Base-by-base conservation (phyloP, 1,139 yeast species). In the Hansenula sp. region DNA sequence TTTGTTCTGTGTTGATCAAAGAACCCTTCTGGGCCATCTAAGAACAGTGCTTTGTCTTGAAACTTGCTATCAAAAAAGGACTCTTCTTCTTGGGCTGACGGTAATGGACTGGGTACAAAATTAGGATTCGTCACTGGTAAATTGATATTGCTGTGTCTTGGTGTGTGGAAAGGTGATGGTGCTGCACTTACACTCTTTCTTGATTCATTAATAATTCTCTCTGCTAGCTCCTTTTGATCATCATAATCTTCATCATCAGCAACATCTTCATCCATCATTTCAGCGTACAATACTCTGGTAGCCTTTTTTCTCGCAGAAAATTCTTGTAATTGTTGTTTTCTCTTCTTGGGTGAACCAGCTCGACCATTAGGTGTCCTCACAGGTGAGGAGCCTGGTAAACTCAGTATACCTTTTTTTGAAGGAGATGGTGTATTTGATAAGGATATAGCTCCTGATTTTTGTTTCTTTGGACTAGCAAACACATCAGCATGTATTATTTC, bases 11-110 rank as follows among this genome's bases (percentile, higher is more conserved):
- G 88, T 59, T 90, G 97, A 51, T 89, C 97, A 57, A 90, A 88
- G 57, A 77, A 90, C 0, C 96, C 97, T 58, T 88, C 96, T 30
- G 82, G 77, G 0, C 96, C 96, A 55, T 88, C 96, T 32, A 82
- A 65, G 55, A 86, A 88, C 36, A 85, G 71, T 0, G 87, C 78
- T 34, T 73, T 66, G 37, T 71, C 79, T 44, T 73, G 79, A 28
- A 68, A 62, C 33, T 70, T 68, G 19, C 68, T 62, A 29, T 60
- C 61, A 39, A 44, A 38, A 27, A 50, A 51, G 20, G 55, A 52
- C 12, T 57, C 57, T 25, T 65, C 68, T 7, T 62, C 59, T 19
- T 54, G 54, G 19, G 47, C 46, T 3, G 57, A 56, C 2, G 69
- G 66, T 27, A 65, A 45, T 4, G 73, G 72, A 0, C 72, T 58